These are phyloP conservation scores for Epichloe gansuensis DNA, from an alignment of 2,329 filamentous ascomycete genomes.

Conservation along the genomic window DNA sequence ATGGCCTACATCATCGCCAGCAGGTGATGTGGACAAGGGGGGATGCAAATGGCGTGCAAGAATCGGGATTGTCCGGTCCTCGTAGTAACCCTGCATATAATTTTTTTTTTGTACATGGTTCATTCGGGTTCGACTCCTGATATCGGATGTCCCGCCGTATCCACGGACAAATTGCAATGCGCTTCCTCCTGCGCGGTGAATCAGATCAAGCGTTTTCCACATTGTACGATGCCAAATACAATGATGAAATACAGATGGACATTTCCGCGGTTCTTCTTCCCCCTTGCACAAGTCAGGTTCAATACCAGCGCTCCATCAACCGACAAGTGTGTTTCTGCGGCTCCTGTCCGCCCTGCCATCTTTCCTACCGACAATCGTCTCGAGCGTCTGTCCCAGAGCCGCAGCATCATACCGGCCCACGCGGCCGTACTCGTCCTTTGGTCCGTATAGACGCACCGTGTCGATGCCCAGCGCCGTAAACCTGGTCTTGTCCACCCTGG, in stretches of 20 bases:
- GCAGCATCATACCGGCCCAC: constrained; percentile 60
- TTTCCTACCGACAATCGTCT: constrained; percentile 57
- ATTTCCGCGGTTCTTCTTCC: neutral
- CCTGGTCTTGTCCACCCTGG: constrained; percentile 52
- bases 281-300: no score
- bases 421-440: constrained; percentile 30
- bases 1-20: constrained; percentile 20
- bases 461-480: constrained; percentile 60
- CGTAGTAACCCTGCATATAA: no score
- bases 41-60: no score
- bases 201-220: no score
- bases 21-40: neutral
- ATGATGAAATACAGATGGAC: no score
- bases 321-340: constrained; percentile 31
- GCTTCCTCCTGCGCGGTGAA: no score
- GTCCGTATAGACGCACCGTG: constrained; percentile 63
- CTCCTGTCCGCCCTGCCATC: constrained; percentile 25
- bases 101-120: no score
- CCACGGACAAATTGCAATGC: no score
- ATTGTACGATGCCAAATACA: no score
- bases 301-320: constrained; percentile 11
- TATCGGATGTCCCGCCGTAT: no score
- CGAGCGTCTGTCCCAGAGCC: constrained; percentile 60
- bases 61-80: no score
- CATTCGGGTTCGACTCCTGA: no score